A percentile compares a stretch with the other conserved stretches of the same genome.
phyloP scores from a whole-genome alignment of 2,329 filamentous ascomycete genomes.

The Beauveria australis region DNA sequence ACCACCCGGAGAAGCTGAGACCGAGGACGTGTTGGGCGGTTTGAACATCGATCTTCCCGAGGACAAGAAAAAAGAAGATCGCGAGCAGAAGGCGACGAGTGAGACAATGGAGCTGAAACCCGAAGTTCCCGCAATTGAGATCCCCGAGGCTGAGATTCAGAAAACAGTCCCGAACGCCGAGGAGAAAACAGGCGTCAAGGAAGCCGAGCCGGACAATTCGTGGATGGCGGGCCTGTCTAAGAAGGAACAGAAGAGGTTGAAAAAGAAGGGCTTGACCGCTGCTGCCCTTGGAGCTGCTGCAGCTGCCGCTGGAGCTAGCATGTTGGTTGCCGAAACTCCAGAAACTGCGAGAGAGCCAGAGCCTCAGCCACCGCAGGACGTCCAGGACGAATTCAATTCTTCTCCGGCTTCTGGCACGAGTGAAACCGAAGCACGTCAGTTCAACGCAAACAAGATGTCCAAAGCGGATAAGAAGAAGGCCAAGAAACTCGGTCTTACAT shows the following conservation, averaged over 20 bases:
- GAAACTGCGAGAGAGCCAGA: background rate
- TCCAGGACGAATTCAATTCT: background rate
- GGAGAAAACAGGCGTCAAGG: background rate
- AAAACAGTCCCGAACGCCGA: background rate
- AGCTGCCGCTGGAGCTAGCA: background rate
- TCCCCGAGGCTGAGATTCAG: background rate
- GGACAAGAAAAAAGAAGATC: conserved; percentile 24
- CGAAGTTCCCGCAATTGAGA: background rate
- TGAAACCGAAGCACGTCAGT: background rate
- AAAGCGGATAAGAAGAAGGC: conserved; percentile 30
- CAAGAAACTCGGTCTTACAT: conserved; percentile 21
- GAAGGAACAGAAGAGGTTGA: conserved; percentile 26
- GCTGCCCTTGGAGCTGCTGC: background rate
- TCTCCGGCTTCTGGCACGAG: background rate
- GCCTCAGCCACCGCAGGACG: background rate
- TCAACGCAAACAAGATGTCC: conserved; percentile 17
- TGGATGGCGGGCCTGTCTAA: conserved; percentile 8
- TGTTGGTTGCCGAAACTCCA: background rate
- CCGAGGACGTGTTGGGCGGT: background rate
- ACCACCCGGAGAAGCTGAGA: background rate
- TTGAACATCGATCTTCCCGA: conserved; percentile 10
- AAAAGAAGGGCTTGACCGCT: conserved; percentile 5
- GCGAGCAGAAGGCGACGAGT: conserved; percentile 17
- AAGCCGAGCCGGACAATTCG: conserved; percentile 1
- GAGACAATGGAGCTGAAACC: background rate